A percentile compares a stretch with the other conserved stretches of the same genome.
These are phyloP conservation scores for Arthrinium phaeospermum DNA, from an alignment of 2,329 filamentous ascomycete genomes.

Conservation along the genomic window DNA sequence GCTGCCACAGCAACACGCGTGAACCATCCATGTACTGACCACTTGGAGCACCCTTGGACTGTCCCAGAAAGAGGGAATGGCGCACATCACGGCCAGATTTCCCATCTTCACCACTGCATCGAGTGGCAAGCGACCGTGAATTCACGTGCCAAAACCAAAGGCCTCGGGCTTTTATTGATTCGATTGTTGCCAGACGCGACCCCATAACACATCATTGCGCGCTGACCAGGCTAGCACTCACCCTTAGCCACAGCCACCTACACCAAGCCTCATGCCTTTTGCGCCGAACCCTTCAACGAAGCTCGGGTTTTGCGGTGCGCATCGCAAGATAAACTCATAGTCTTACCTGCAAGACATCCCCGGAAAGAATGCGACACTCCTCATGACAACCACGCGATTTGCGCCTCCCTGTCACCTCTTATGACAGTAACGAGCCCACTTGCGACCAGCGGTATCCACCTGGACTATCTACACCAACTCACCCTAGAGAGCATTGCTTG, in stretches of 20 bases:
- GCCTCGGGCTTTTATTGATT: not conserved
- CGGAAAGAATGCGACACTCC: constrained; percentile 21
- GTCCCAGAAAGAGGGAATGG: constrained; percentile 1
- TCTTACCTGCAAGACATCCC: not conserved
- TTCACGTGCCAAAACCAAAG: constrained; percentile 9
- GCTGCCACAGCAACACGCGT: constrained; percentile 5
- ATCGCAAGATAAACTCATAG: not conserved
- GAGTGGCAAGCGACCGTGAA: not conserved
- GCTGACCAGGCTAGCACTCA: not conserved
- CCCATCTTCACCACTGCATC: constrained; percentile 6
- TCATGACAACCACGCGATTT: constrained; percentile 15
- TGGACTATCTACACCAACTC: not conserved
- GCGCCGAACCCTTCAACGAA: constrained; percentile 18
- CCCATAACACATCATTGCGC: not conserved
- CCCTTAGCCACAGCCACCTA: constrained; percentile 13
- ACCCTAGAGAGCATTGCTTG: not conserved
- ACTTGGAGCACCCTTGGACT: constrained; percentile 3
- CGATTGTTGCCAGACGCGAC: not conserved
- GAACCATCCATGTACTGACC: constrained; percentile 7
- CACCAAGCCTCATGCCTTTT: constrained; percentile 23
- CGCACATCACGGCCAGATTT: not conserved
- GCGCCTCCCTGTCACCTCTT: constrained; percentile 18
- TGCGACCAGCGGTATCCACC: constrained; percentile 15
- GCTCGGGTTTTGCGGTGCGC: not conserved
- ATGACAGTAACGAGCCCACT: constrained; percentile 4